Evolutionary conservation across 805 yeast species (phyloP).

Genomic region (Candida ortonii): DNA sequence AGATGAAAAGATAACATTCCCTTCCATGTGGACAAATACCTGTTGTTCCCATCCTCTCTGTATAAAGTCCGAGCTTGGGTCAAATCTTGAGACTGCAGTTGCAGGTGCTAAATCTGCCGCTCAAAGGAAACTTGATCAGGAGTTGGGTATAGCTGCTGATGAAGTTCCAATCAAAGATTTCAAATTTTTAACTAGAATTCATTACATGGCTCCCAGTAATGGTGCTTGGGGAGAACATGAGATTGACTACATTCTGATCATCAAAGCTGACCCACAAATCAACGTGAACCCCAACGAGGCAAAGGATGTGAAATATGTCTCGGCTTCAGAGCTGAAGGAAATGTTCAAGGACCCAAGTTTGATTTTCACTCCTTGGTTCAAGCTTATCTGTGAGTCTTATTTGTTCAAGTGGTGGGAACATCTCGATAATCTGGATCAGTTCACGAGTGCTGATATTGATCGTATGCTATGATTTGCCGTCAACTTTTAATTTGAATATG

Average conservation of each 20-base stretch:
- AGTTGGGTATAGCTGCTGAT: slow-evolving; percentile 69
- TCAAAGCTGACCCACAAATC: slow-evolving; percentile 48
- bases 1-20: slow-evolving; percentile 92
- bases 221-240: slow-evolving; percentile 96
- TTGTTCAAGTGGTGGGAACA: slow-evolving; percentile 93
- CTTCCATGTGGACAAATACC: slow-evolving; percentile 97
- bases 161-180: slow-evolving; percentile 66
- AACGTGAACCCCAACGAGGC: slow-evolving; percentile 79
- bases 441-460: slow-evolving; percentile 45
- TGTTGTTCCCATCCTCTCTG: slow-evolving; percentile 98
- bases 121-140: slow-evolving; percentile 87
- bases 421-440: slow-evolving; percentile 54
- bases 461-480: slow-evolving; percentile 40
- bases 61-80: slow-evolving; percentile 75
- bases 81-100: slow-evolving; percentile 55
- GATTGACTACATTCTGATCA: slow-evolving; percentile 88
- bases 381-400: slow-evolving; percentile 86
- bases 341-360: slow-evolving; percentile 69
- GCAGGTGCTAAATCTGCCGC: slow-evolving; percentile 86
- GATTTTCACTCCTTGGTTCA: slow-evolving; percentile 97
- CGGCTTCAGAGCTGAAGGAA: slow-evolving; percentile 57
- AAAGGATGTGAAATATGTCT: slow-evolving; percentile 73
- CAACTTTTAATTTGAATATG: background rate
- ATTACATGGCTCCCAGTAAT: slow-evolving; percentile 82
- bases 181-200: slow-evolving; percentile 87